These are phyloP conservation scores for Fusarium sp. DNA, from an alignment of 2,329 filamentous ascomycete genomes.

Conservation along the genomic window DNA sequence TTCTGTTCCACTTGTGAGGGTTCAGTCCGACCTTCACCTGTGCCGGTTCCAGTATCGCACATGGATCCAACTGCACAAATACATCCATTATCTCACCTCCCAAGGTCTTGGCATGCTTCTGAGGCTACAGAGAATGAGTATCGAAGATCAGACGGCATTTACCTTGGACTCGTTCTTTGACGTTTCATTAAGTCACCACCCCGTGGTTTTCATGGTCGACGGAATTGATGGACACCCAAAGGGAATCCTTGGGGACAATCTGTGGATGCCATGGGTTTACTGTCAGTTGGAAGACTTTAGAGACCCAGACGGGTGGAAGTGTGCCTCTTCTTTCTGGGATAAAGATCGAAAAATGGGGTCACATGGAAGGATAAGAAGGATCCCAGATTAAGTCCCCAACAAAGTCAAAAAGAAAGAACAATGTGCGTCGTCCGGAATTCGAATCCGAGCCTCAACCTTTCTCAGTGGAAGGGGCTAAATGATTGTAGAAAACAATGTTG, in stretches of 20 bases:
- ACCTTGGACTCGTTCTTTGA: neutral
- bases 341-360: too few relatives aligned
- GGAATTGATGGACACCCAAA: neutral
- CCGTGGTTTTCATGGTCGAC: neutral
- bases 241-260: neutral
- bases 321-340: neutral
- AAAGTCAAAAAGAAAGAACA: too few relatives aligned
- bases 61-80: neutral
- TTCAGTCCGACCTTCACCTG: neutral
- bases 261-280: constrained; percentile 5
- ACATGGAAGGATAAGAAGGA: too few relatives aligned
- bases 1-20: too few relatives aligned
- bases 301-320: neutral
- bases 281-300: neutral
- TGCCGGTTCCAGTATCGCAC: neutral
- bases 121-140: neutral
- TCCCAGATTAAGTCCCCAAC: too few relatives aligned
- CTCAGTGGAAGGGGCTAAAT: too few relatives aligned
- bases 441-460: too few relatives aligned
- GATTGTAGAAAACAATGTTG: too few relatives aligned
- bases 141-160: neutral
- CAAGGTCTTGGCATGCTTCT: neutral
- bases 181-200: neutral
- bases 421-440: too few relatives aligned
- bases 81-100: constrained; percentile 1